These are phyloP conservation scores for Yamadazyma taylorii DNA, from an alignment of 1,139 yeast genomes.

Conservation along the genomic window DNA sequence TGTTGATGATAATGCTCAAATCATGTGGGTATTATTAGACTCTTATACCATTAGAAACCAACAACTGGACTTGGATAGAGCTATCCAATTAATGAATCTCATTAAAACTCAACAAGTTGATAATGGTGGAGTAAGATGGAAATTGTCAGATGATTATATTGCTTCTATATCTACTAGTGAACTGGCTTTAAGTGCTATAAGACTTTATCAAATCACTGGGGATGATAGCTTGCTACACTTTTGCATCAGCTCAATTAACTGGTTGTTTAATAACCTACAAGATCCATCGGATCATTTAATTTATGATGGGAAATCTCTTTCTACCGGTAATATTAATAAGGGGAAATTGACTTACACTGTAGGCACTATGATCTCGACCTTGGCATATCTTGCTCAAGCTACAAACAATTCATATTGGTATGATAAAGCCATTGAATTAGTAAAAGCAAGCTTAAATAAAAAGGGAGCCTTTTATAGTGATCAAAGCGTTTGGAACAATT, in stretches of 20 bases:
- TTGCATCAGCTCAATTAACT: constrained; percentile 24
- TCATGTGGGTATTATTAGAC: constrained; percentile 30
- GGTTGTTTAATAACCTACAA: constrained; percentile 27
- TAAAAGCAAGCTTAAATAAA: constrained; percentile 16
- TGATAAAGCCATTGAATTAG: constrained; percentile 14
- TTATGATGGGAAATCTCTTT: constrained; percentile 28
- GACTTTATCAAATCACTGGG: constrained; percentile 21
- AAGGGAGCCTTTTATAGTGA: constrained; percentile 24
- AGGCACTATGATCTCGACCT: constrained; percentile 32
- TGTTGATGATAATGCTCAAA: constrained; percentile 37
- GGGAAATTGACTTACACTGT: constrained; percentile 39
- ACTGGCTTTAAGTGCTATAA: constrained; percentile 34
- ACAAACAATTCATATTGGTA: constrained; percentile 16
- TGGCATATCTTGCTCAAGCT: constrained; percentile 22
- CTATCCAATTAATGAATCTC: constrained; percentile 14
- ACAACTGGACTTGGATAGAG: constrained; percentile 16
- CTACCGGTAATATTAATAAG: constrained; percentile 22
- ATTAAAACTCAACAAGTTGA: constrained; percentile 19
- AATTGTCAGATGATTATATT: constrained; percentile 22
- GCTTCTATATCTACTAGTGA: constrained; percentile 37
- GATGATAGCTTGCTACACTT: constrained; percentile 23
- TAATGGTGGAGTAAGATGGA: constrained; percentile 37
- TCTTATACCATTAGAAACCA: constrained; percentile 22
- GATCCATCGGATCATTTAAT: constrained; percentile 31
- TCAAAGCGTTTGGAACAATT: constrained; percentile 26